Percentiles rank a stretch among this genome's conserved stretches.
These are phyloP conservation scores for Salvia sclarea DNA, from an alignment of 305 asterid genomes.

Conservation along the genomic window DNA sequence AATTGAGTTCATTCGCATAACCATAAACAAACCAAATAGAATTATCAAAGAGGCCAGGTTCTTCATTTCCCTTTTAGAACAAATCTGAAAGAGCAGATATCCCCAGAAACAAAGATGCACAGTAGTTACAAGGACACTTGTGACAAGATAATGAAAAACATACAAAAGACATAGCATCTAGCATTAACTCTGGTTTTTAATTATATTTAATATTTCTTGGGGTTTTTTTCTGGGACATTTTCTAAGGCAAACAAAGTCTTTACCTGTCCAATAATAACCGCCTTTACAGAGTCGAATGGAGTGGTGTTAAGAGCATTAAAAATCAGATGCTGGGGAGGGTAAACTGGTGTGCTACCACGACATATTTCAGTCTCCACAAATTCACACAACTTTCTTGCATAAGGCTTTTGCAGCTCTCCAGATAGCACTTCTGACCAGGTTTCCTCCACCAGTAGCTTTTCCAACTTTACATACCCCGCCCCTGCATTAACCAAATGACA, in stretches of 20 bases:
- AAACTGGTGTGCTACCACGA: slow-evolving; percentile 54
- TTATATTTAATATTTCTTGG: not conserved
- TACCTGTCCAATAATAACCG: slow-evolving; percentile 96
- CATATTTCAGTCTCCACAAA: slow-evolving; percentile 70
- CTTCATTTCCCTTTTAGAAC: slow-evolving; percentile 3
- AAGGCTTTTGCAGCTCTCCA: slow-evolving; percentile 77
- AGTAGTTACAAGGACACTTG: not conserved
- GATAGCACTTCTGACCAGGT: slow-evolving; percentile 75
- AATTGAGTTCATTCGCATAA: slow-evolving; percentile 12
- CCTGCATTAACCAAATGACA: slow-evolving; percentile 39
- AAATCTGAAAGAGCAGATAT: slow-evolving; percentile 9
- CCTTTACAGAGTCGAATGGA: slow-evolving; percentile 74
- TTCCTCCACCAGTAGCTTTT: slow-evolving; percentile 78
- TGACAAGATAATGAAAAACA: slow-evolving; percentile 1
- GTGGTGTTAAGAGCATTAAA: slow-evolving; percentile 90
- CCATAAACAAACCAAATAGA: not conserved
- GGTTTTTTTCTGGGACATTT: not conserved
- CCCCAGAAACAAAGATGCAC: not conserved
- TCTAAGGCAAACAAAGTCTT: slow-evolving; percentile 10
- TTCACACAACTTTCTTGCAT: slow-evolving; percentile 57
- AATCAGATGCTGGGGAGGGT: slow-evolving; percentile 86
- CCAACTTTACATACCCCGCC: slow-evolving; percentile 54
- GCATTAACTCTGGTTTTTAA: not conserved
- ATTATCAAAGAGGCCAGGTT: not conserved
- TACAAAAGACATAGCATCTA: slow-evolving; percentile 5